A percentile compares a stretch with the other conserved stretches of the same genome.
Evolutionary conservation across 129 eudicot genomes (phyloP).

Genomic region (Tagetes erecta): DNA sequence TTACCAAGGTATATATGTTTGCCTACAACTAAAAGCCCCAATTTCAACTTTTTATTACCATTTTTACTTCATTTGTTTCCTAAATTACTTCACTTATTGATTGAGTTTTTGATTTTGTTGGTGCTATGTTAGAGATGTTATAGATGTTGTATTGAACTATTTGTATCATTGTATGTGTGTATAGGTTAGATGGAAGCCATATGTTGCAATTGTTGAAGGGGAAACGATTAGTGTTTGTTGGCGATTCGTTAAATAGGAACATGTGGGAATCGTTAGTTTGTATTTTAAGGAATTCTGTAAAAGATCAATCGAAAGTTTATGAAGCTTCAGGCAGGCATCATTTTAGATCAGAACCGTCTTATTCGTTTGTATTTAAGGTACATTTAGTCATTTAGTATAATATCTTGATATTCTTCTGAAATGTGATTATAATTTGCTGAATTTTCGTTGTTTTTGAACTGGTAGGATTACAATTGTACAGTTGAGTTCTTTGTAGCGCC

Average conservation of each 20-base stretch:
- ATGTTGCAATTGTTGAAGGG: constrained; percentile 61
- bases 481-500: constrained; percentile 58
- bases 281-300: constrained; percentile 43
- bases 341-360: constrained; percentile 50
- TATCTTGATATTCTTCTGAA: neutral
- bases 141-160: constrained; percentile 12
- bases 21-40: constrained; percentile 5
- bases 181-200: constrained; percentile 50
- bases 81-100: neutral
- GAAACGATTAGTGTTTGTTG: constrained; percentile 59
- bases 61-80: neutral
- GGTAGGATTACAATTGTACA: constrained; percentile 53
- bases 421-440: constrained; percentile 2
- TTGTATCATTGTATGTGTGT: neutral
- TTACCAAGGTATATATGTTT: constrained; percentile 54
- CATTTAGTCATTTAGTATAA: neutral
- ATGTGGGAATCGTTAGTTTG: constrained; percentile 72
- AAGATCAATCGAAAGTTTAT: constrained; percentile 47
- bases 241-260: constrained; percentile 61
- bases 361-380: constrained; percentile 52
- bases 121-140: constrained; percentile 4
- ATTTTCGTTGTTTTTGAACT: neutral
- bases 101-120: neutral
- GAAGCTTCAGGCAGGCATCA: constrained; percentile 62
- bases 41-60: neutral